Conservation (phyloP, 352 stramenopile species). For the Phytophthora sp. region DNA sequence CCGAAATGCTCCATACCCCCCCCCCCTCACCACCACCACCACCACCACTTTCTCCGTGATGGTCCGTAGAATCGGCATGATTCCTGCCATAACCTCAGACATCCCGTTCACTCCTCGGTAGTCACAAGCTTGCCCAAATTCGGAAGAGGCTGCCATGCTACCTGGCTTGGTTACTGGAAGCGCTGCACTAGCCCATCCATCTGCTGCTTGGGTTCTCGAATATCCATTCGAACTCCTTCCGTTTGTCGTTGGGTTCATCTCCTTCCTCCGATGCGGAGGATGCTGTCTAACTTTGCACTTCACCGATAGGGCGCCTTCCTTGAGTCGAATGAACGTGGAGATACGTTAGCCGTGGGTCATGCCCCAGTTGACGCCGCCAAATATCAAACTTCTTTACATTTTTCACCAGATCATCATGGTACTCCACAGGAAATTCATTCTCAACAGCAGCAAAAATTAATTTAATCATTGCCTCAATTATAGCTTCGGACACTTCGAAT, state of each 20-base stretch:
- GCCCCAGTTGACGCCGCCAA: neutral
- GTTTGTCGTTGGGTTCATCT: neutral
- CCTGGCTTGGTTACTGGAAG: too few relatives aligned
- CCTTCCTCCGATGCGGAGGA: neutral
- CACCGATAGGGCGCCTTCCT: neutral
- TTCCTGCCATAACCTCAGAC: neutral
- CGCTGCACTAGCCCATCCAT: too few relatives aligned
- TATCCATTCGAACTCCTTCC: neutral
- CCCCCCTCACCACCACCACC: too few relatives aligned
- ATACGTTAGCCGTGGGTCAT: neutral
- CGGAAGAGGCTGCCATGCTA: neutral
- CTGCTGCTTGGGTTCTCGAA: neutral
- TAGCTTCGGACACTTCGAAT: neutral
- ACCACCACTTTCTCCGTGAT: neutral
- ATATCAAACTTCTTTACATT: neutral
- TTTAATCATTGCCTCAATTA: neutral
- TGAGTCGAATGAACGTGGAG: neutral
- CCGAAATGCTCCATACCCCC: constrained; percentile 2
- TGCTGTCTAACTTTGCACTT: neutral
- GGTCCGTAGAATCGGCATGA: neutral
- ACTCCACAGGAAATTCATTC: neutral
- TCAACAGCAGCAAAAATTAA: neutral
- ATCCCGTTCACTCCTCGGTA: neutral
- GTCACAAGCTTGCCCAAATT: neutral
- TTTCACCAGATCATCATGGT: neutral